These are phyloP conservation scores for Cercospora citrullina DNA, from an alignment of 2,329 filamentous ascomycete genomes.

Conservation along the genomic window DNA sequence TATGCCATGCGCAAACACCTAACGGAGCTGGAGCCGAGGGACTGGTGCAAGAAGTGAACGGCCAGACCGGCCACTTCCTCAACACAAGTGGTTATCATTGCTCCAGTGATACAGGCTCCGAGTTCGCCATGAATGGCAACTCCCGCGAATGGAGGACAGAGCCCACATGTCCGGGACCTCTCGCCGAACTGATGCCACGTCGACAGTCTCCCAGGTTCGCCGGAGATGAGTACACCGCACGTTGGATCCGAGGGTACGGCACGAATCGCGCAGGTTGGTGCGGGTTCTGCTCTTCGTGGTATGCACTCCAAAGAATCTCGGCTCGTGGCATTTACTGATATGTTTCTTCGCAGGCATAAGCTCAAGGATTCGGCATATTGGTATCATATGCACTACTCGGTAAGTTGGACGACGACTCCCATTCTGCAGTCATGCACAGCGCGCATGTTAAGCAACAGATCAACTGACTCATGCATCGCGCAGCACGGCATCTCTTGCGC, in stretches of 20 bases:
- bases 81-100: background rate
- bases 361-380: constrained; percentile 89
- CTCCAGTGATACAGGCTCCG: background rate
- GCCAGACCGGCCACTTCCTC: background rate
- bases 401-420: background rate
- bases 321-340: background rate
- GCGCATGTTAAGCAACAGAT: constrained; percentile 62
- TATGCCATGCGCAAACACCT: background rate
- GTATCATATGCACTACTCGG: constrained; percentile 78
- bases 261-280: constrained; percentile 91
- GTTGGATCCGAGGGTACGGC: constrained; percentile 80
- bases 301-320: background rate
- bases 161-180: constrained; percentile 4
- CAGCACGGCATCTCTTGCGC: constrained; percentile 52
- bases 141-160: background rate
- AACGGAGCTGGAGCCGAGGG: background rate
- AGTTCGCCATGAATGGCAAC: background rate
- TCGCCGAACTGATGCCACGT: constrained; percentile 16
- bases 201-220: constrained; percentile 59
- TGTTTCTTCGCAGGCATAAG: constrained; percentile 53
- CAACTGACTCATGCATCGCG: constrained; percentile 44
- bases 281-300: constrained; percentile 83
- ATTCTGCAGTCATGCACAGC: background rate
- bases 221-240: constrained; percentile 79
- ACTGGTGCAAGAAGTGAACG: background rate